These are phyloP conservation scores for Chlorociboria aeruginascens DNA, from an alignment of 495 filamentous ascomycete species.

Conservation along the genomic window DNA sequence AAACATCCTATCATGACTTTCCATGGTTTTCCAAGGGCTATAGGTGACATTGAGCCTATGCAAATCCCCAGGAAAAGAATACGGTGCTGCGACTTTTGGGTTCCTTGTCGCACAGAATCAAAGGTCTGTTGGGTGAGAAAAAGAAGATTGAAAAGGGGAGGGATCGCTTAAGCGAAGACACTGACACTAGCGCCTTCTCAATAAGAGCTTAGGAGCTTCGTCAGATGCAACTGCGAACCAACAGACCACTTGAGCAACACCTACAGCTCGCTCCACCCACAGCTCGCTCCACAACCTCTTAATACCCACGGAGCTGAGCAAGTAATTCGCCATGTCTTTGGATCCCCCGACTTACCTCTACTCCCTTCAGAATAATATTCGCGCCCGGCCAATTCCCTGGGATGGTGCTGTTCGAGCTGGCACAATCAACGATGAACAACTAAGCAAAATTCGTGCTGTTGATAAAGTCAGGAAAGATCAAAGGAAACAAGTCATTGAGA, in stretches of 20 bases:
- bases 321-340: conserved; percentile 15
- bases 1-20: too few species aligned
- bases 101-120: too few species aligned
- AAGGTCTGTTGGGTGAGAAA: background rate
- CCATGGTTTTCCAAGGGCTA: too few species aligned
- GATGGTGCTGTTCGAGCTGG: conserved; percentile 90
- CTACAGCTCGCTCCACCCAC: conserved; percentile 7
- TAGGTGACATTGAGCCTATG: too few species aligned
- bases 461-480: conserved; percentile 92
- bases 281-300: conserved; percentile 10
- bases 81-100: too few species aligned
- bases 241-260: background rate
- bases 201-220: conserved; percentile 16
- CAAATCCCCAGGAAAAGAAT: too few species aligned
- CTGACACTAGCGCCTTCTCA: conserved; percentile 9
- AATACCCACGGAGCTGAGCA: conserved; percentile 13
- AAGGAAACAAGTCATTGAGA: conserved; percentile 67
- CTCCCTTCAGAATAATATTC: conserved; percentile 89
- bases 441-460: conserved; percentile 93
- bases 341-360: conserved; percentile 70
- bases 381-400: conserved; percentile 90
- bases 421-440: conserved; percentile 85
- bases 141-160: background rate
- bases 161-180: background rate
- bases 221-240: background rate